Conservation (phyloP, 2,329 filamentous ascomycete species). For the Cladosporium sp. region DNA sequence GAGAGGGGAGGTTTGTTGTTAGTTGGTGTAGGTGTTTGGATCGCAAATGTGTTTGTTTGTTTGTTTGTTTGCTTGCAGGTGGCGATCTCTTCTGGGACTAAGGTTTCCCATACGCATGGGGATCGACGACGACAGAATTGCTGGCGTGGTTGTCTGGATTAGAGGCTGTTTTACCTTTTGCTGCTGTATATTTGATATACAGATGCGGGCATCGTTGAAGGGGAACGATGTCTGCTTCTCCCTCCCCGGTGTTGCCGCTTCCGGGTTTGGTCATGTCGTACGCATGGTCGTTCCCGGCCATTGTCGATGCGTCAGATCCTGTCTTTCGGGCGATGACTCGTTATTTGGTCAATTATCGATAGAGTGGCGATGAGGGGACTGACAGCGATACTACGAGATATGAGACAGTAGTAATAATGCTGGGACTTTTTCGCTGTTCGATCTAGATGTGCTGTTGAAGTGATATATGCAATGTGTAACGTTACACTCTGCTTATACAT, state of each 20-base stretch:
- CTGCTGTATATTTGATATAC: constrained; percentile 13
- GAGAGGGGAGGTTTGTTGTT: neutral
- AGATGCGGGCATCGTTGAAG: constrained; percentile 4
- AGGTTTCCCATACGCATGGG: neutral
- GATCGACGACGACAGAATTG: neutral
- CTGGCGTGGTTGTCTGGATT: neutral
- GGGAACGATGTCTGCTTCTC: neutral
- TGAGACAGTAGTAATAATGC: neutral
- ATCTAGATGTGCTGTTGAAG: neutral
- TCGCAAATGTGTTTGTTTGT: too few species aligned
- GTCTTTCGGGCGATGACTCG: neutral
- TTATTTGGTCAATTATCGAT: neutral
- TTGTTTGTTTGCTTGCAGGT: neutral
- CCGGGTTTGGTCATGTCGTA: neutral
- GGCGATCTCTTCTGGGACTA: neutral
- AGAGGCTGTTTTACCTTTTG: neutral
- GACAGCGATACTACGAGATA: neutral
- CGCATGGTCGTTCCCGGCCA: neutral
- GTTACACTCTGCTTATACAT: neutral
- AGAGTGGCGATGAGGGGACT: neutral
- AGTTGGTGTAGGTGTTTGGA: neutral
- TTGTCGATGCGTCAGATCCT: neutral
- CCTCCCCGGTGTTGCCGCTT: neutral
- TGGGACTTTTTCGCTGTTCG: neutral
- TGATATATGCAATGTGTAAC: neutral